These are phyloP conservation scores for Saxophila tyrrhenica DNA, from an alignment of 495 filamentous ascomycete genomes.

Conservation along the genomic window DNA sequence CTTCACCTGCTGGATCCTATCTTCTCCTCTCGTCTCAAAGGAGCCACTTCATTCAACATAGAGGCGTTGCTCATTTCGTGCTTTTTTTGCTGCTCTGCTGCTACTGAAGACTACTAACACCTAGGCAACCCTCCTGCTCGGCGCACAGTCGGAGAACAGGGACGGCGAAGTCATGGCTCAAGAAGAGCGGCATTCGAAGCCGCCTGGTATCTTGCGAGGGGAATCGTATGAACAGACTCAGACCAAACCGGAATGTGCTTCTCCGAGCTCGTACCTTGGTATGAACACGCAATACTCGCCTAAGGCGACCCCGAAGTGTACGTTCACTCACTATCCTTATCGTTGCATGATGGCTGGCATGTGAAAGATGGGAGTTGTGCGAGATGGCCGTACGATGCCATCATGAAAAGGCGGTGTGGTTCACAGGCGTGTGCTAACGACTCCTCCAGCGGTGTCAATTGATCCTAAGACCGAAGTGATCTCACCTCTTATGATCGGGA, in stretches of 20 bases:
- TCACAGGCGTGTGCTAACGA: not conserved
- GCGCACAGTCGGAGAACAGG: not conserved
- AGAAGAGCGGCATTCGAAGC: not conserved
- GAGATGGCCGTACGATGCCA: too few species aligned
- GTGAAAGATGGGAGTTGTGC: too few species aligned
- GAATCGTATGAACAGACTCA: not conserved
- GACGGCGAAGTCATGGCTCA: not conserved
- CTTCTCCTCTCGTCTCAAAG: not conserved
- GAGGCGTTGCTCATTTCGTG: not conserved
- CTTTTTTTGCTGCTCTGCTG: not conserved
- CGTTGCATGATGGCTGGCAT: too few species aligned
- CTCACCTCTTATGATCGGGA: conserved; percentile 28
- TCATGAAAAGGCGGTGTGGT: too few species aligned
- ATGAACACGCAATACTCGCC: not conserved
- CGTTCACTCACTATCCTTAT: too few species aligned
- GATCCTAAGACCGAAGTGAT: conserved; percentile 27
- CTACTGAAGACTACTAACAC: not conserved
- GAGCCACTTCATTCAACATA: conserved; percentile 4
- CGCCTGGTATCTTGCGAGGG: not conserved
- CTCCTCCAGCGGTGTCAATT: conserved; percentile 28
- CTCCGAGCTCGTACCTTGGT: conserved; percentile 1
- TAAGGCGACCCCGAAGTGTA: not conserved
- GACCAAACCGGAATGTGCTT: not conserved
- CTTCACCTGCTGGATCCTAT: too few species aligned
- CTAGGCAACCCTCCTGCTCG: not conserved